A percentile compares a stretch with the other conserved stretches of the same genome.
Conservation (phyloP, 2,329 filamentous ascomycete species). For the Aspergillus pseudonomiae region DNA sequence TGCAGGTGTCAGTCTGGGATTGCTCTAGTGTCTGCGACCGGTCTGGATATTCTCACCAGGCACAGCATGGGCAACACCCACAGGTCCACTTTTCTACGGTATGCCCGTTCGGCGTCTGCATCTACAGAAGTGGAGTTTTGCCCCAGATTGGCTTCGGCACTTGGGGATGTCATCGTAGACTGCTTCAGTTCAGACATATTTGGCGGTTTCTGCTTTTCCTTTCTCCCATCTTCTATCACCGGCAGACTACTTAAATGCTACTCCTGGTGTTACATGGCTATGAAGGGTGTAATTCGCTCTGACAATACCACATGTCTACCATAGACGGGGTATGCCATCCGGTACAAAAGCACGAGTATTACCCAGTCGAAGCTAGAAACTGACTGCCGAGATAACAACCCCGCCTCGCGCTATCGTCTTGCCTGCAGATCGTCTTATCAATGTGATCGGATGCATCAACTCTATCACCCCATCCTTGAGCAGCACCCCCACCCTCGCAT, state of each 20-base stretch:
- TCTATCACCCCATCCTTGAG: background rate
- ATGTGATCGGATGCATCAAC: background rate
- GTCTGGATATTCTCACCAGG: background rate
- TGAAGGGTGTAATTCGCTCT: background rate
- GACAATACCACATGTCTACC: background rate
- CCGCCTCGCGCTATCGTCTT: background rate
- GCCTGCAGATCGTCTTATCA: background rate
- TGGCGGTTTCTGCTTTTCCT: background rate
- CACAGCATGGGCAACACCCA: background rate
- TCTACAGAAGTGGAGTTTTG: background rate
- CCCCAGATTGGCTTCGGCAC: background rate
- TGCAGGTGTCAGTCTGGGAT: slow-evolving; percentile 29
- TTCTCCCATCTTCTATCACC: background rate
- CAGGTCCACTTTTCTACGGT: background rate
- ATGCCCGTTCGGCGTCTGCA: background rate
- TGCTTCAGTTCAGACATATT: background rate
- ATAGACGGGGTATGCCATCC: background rate
- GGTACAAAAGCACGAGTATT: background rate
- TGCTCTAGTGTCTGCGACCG: background rate
- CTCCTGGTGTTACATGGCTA: background rate
- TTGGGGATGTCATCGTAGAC: background rate
- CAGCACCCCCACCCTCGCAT: background rate
- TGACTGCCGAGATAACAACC: background rate
- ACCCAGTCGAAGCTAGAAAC: background rate
- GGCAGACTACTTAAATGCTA: background rate